Percentiles rank a stretch among this genome's conserved stretches.
These are phyloP conservation scores for Zalaria obscura DNA, from an alignment of 2,329 filamentous ascomycete genomes.

Conservation along the genomic window DNA sequence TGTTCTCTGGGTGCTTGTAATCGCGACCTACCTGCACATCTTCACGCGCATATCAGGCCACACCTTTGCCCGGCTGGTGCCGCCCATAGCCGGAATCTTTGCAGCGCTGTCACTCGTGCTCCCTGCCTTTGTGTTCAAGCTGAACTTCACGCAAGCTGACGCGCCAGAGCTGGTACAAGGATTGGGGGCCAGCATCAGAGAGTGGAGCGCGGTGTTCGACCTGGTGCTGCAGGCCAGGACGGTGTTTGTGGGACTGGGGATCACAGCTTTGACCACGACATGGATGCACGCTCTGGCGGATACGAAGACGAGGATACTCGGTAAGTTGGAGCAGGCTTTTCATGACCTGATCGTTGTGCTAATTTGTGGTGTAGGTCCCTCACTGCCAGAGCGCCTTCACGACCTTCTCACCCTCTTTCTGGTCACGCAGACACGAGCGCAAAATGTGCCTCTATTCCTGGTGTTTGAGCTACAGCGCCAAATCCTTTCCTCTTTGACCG, in stretches of 20 bases:
- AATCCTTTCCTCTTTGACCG: constrained; percentile 11
- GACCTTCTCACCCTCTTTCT: constrained; percentile 64
- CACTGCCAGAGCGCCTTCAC: constrained; percentile 31
- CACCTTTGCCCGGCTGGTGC: constrained; percentile 14
- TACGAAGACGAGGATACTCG: too few species aligned
- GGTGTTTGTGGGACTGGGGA: constrained; percentile 22
- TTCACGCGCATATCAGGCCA: constrained; percentile 27
- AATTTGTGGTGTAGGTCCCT: constrained; percentile 1
- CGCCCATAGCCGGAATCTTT: constrained; percentile 13
- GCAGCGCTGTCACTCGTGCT: constrained; percentile 29
- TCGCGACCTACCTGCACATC: constrained; percentile 52
- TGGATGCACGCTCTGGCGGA: too few species aligned
- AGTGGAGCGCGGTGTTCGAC: constrained; percentile 12
- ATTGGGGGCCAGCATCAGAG: constrained; percentile 24
- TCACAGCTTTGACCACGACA: constrained; percentile 5
- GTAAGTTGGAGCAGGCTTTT: too few species aligned
- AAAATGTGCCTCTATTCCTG: constrained; percentile 75
- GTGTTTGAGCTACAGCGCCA: constrained; percentile 48
- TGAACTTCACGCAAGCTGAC: constrained; percentile 76
- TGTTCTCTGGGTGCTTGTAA: constrained; percentile 61
- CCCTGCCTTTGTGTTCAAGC: constrained; percentile 67
- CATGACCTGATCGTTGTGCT: too few species aligned
- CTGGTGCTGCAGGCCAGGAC: constrained; percentile 21
- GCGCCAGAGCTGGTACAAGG: constrained; percentile 55
- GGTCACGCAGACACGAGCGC: constrained; percentile 71